Conservation (phyloP, 2,329 filamentous ascomycete species). For the Fusarium sp. region DNA sequence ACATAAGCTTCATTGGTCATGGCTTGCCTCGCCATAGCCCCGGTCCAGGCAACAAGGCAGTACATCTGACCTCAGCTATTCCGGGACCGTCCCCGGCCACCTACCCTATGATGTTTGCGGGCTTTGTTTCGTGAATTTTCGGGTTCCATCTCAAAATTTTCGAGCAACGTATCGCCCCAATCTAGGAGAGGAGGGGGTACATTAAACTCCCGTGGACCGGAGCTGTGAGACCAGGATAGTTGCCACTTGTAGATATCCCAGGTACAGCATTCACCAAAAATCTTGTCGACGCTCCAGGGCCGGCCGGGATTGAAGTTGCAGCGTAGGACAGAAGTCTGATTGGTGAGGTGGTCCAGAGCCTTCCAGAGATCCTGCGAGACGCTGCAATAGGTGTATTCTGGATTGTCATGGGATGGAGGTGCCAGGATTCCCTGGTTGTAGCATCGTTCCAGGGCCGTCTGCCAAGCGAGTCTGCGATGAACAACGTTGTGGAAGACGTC, state of each 20-base stretch:
- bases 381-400: background rate
- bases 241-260: background rate
- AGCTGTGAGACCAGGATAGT: too few relatives aligned
- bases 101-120: background rate
- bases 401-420: background rate
- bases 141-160: background rate
- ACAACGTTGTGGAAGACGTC: background rate
- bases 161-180: background rate
- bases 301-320: background rate
- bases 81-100: background rate
- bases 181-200: background rate
- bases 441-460: rapidly evolving
- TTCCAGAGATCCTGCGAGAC: rapidly evolving
- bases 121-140: background rate
- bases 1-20: background rate
- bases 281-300: background rate
- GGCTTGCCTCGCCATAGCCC: background rate
- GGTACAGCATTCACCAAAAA: background rate
- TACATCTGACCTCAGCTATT: background rate
- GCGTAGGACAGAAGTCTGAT: background rate
- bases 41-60: background rate
- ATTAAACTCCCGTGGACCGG: too few relatives aligned
- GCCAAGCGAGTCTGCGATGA: background rate
- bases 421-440: background rate
- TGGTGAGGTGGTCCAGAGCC: background rate